Evolutionary conservation across 148 eudicot genomes (phyloP).

Genomic region (Nepenthes mirabilis): DNA sequence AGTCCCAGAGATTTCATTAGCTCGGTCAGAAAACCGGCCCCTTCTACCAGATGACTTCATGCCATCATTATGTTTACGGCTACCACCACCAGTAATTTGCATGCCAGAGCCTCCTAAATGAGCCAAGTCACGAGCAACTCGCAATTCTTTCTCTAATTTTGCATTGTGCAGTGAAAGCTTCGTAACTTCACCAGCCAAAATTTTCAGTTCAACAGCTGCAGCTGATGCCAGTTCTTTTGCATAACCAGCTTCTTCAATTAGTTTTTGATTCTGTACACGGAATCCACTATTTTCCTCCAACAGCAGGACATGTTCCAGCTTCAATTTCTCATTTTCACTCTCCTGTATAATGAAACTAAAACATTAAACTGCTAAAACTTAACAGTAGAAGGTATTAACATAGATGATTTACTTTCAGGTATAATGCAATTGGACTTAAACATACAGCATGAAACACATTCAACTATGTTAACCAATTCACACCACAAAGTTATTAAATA

Average conservation of each 20-base stretch:
- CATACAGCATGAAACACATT: no score
- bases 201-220: conserved; percentile 64
- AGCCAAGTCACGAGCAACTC: conserved; percentile 20
- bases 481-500: not conserved
- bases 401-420: no score
- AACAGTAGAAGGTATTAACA: no score
- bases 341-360: conserved; percentile 17
- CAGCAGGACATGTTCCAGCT: conserved; percentile 40
- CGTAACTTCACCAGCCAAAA: conserved; percentile 63
- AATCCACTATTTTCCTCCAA: conserved; percentile 46
- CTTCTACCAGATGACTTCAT: conserved; percentile 14
- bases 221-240: conserved; percentile 76
- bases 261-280: conserved; percentile 38
- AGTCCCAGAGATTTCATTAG: conserved; percentile 19
- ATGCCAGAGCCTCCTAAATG: conserved; percentile 7
- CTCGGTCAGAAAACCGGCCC: conserved; percentile 12
- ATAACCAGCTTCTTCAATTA: conserved; percentile 57
- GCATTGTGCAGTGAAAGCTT: conserved; percentile 60
- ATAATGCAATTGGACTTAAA: no score
- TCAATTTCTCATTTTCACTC: conserved; percentile 44
- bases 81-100: not conserved
- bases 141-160: conserved; percentile 27
- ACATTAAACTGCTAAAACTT: not conserved
- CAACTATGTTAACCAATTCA: not conserved
- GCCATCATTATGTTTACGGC: conserved; percentile 13